Evolutionary conservation across 2,329 filamentous ascomycete species (phyloP).

Genomic region (Scedosporium minutisporum): DNA sequence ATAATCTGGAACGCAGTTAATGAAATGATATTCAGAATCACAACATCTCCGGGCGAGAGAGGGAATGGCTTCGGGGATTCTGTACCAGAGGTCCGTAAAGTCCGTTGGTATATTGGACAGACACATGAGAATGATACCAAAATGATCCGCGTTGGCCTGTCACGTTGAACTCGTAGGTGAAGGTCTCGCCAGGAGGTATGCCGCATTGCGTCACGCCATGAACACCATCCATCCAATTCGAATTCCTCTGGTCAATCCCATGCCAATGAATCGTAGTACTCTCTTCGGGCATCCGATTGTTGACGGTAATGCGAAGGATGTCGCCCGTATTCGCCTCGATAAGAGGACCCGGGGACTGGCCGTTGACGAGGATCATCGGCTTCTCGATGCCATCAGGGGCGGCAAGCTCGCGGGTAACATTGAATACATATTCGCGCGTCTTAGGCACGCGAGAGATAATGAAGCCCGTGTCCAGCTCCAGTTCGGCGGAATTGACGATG

Average conservation of each 20-base stretch:
- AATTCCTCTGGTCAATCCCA: slow-evolving; percentile 54
- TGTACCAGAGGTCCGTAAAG: slow-evolving; percentile 11
- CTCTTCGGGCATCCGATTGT: slow-evolving; percentile 24
- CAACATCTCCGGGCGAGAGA: background rate
- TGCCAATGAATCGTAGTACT: slow-evolving; percentile 58
- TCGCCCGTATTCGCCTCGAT: slow-evolving; percentile 35
- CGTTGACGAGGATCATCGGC: slow-evolving; percentile 30
- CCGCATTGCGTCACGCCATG: slow-evolving; percentile 50
- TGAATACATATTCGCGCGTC: slow-evolving; percentile 9
- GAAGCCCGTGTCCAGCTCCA: slow-evolving; percentile 5
- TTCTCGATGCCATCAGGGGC: slow-evolving; percentile 14
- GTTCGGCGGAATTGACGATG: background rate
- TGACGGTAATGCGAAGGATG: slow-evolving; percentile 28
- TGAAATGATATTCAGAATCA: background rate
- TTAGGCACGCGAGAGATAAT: slow-evolving; percentile 4
- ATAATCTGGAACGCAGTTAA: slow-evolving; percentile 18
- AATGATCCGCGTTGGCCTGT: slow-evolving; percentile 48
- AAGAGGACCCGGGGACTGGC: slow-evolving; percentile 32
- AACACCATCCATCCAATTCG: slow-evolving; percentile 58
- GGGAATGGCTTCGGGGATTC: background rate
- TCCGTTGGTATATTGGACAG: slow-evolving; percentile 11
- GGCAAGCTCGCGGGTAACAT: slow-evolving; percentile 5
- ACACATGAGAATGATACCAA: slow-evolving; percentile 30
- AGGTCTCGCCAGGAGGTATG: slow-evolving; percentile 42
- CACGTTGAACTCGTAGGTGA: slow-evolving; percentile 47